Base-by-base conservation (phyloP, 2,329 filamentous ascomycete species). In the Diaporthe aspalathi region DNA sequence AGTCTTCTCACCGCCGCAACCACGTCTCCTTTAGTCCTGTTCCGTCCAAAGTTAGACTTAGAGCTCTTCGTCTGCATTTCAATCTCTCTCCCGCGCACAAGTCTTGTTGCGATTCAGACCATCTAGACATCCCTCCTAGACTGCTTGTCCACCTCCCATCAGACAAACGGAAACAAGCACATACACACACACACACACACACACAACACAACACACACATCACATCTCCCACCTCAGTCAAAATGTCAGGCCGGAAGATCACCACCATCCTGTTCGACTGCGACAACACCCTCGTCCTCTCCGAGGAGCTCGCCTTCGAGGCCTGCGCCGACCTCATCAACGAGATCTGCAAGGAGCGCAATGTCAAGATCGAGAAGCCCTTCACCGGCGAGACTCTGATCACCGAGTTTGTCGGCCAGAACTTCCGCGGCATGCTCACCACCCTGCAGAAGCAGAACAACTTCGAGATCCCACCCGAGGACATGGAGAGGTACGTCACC, bases 271-370 rank as follows among this genome's bases (percentile, higher is more conserved):
- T 94, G 77, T 92, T 94, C 81, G 92, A 94, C 82, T 91, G 89
- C 83, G 89, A 97, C 89, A 97, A 97, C 88, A 97, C 94, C 74
- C 93, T 97, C 81, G 94, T 96, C 80, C 90, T 96, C 77, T 97
- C 94, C 68, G 95, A 97, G 86, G 91, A 93, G 78, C 88, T 97
- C 77, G 94, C 94, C 80, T 97, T 97, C 81, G 93, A 95, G 84
- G 94, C 93, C 76, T 97, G 94, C 83, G 93, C 94, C 78, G 92
- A 93, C 73, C 90, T 97, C 75, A 92, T 94, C 86, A 97, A 97
- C 84, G 87, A 94, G 82, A 93, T 97, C 81, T 90, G 95, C 80
- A 86, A 87, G 76, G 87, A 92, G 78, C 70, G 56, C 29, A 84
- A 86, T 77, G 85, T 94, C 77, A 78, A 86, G 32, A 72, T 77